A percentile compares a stretch with the other conserved stretches of the same genome.
phyloP scores from a whole-genome alignment of 352 stramenopile species.

The Globisporangium irregulare region DNA sequence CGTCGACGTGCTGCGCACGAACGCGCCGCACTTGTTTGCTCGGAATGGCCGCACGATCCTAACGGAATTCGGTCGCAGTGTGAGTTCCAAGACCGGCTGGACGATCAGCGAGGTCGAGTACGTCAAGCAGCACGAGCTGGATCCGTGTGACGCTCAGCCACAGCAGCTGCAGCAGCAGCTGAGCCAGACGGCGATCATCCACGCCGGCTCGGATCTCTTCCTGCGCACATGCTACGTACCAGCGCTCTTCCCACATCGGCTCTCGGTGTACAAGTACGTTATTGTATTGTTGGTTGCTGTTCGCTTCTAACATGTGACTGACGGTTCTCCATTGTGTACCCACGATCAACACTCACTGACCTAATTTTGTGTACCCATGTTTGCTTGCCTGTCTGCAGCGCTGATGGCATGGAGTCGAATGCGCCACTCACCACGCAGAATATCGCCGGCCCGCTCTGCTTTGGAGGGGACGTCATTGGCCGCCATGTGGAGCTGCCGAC shows the following conservation, averaged over 20 bases:
- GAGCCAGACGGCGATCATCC: conserved; percentile 78
- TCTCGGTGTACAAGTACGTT: conserved; percentile 82
- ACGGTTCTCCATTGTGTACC: not conserved
- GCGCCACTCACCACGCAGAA: conserved; percentile 53
- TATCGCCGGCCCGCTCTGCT: conserved; percentile 90
- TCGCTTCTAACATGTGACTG: not conserved
- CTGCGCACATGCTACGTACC: conserved; percentile 85
- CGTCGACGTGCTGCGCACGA: conserved; percentile 58
- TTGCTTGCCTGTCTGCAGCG: conserved; percentile 22
- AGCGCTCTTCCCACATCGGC: conserved; percentile 70
- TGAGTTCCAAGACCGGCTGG: conserved; percentile 86
- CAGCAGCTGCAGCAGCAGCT: conserved; percentile 18
- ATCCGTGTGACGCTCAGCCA: not conserved
- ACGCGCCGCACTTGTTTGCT: conserved; percentile 82
- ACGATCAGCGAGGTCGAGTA: conserved; percentile 90
- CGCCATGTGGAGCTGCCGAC: conserved; percentile 48
- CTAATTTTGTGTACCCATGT: not conserved
- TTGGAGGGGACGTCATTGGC: conserved; percentile 88
- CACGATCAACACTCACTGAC: conserved; percentile 4
- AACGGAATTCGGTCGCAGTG: conserved; percentile 89
- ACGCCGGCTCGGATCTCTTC: conserved; percentile 90
- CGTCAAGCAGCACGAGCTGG: conserved; percentile 67
- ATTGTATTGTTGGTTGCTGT: not conserved
- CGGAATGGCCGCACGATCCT: conserved; percentile 74
- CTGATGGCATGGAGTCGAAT: conserved; percentile 41